Base-by-base conservation (phyloP, 495 filamentous ascomycete species). In the Daldinia bambusicola region DNA sequence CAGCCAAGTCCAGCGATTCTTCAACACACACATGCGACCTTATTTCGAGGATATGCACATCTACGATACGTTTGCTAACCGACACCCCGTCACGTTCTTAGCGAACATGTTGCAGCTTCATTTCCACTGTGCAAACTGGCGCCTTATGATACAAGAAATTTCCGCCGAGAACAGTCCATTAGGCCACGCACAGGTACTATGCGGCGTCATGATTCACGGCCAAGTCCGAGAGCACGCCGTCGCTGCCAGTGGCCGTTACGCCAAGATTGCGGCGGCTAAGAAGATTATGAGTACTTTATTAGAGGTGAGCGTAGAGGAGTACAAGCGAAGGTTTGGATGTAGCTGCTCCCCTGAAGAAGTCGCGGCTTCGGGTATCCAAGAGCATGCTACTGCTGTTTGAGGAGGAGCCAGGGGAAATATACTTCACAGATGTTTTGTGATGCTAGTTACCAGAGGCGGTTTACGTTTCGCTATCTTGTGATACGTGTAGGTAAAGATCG, bases 21-120 rank as follows among this genome's bases (percentile, higher is more conserved):
- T 97, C 79, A 76, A 89, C 22, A 77, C 67, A 6, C 87, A 93
- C 63, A 85, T 99, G 65, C 84, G 83, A 63, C 88, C 88, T 16
- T 98, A 86, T 77, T 98, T 98, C 68, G 85, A 89, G 70, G 93
- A 98, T 78, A 97, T 98, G 90, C 79, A 83, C 10, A 83, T 96
- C 34, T 97, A 97, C 75, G 94, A 97, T 78, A 89, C 87, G 0
- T 97, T 91, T 77, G 95, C 95, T 1, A 93, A 92, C 75, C 92
- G 92, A 18, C 94, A 98, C 68, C 95, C 95, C 1, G 92, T 84
- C 1, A 88, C 82, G 0, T 79, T 81, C 36, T 70, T 86, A 0
- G 74, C 74, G 20, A 79, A 80, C 40, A 62, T 80, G 55, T 78
- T 90, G 69, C 74, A 79, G 59, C 68, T 78, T 4, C 72, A 80